Base-by-base conservation (phyloP, 495 filamentous ascomycete genomes). In the Articulospora tetracladia region DNA sequence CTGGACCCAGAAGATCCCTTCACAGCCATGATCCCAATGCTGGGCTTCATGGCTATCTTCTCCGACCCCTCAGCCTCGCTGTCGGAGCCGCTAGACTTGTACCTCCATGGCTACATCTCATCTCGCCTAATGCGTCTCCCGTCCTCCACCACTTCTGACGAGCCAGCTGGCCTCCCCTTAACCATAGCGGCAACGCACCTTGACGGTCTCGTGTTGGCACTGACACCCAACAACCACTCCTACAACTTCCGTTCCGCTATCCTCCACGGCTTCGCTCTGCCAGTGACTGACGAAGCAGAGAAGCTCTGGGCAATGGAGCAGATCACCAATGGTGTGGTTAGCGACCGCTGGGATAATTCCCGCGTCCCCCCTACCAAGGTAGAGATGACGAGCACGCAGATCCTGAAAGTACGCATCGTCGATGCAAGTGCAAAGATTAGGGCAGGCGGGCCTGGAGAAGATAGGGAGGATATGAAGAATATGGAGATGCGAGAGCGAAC, bases 221-320 rank as follows among this genome's bases (percentile, higher is more conserved):
- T 84, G 70, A 88, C 63, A 72, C 91, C 93, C 25, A 87, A 88
- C 73, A 77, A 79, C 22, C 90, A 96, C 76, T 89, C 81, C 69
- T 93, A 90, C 77, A 96, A 96, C 76, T 97, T 93, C 76, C 91
- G 91, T 66, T 90, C 86, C 44, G 92, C 89, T 7, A 73, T 90
- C 17, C 77, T 95, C 25, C 90, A 92, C 68, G 92, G 93, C 4
- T 82, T 85, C 67, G 93, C 89, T 13, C 73, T 66, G 1, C 67
- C 88, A 11, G 90, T 97, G 22, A 81, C 78, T 17, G 82, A 86
- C 55, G 68, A 72, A 1, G 82, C 77, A 7, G 92, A 96, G 70
- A 92, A 93, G 69, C 70, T 89, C 6, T 96, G 82, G 76, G 93
- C 92, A 1, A 89, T 97, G 87, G 73, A 88, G 61, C 72, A 90